Evolutionary conservation across 176 grass and related monocot species (phyloP).

Genomic region (Oryza brachyantha): DNA sequence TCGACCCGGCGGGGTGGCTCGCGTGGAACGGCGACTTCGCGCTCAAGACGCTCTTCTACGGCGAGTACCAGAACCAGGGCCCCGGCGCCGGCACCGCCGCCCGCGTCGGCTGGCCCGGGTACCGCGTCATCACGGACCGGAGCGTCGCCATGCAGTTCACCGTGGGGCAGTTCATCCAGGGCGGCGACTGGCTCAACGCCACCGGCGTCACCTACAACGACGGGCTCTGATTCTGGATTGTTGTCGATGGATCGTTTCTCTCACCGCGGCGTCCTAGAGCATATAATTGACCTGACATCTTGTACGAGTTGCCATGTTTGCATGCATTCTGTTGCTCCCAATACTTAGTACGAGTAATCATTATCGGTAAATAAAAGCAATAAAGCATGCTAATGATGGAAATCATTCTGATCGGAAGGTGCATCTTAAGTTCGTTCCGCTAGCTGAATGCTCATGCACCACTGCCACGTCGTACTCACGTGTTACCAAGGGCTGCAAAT

Average conservation of each 20-base stretch:
- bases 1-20: conserved; percentile 49
- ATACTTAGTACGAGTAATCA: no score
- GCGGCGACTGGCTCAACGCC: conserved; percentile 45
- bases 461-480: background rate
- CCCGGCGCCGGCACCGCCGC: conserved; percentile 40
- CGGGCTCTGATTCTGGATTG: conserved; percentile 40
- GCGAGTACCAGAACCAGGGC: conserved; percentile 53
- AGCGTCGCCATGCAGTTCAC: conserved; percentile 55
- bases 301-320: background rate
- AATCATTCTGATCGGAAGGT: background rate
- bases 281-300: background rate
- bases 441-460: no score
- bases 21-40: conserved; percentile 60
- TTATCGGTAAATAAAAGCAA: background rate
- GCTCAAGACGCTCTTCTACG: conserved; percentile 50
- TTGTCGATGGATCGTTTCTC: background rate
- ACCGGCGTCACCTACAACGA: conserved; percentile 46
- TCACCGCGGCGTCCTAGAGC: background rate
- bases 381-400: background rate
- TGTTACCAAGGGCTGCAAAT: no score
- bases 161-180: conserved; percentile 52
- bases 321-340: background rate
- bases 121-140: conserved; percentile 50
- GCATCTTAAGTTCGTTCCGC: background rate
- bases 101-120: conserved; percentile 49